Base-by-base conservation (phyloP, 202 grass and related monocot genomes). In the Brachypodium distachyon region DNA sequence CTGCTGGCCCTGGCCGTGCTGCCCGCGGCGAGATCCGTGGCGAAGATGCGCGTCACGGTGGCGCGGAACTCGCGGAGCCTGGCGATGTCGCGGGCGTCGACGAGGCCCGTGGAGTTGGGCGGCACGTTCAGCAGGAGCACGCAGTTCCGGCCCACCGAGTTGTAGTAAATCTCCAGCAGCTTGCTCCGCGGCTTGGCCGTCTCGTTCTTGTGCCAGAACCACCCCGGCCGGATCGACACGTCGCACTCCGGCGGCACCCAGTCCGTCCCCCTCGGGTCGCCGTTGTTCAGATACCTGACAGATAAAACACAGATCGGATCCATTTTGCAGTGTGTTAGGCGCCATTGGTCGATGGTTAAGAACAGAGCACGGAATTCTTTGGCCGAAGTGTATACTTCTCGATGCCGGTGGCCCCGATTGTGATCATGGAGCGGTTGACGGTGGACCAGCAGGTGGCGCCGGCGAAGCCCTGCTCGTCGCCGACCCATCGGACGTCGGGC, bases 191-290 rank as follows among this genome's bases (percentile, higher is more conserved):
- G 82, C 83, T 94, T 98, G 23, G 95, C 95, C 57, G 91, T 88
- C 73, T 98, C 89, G 76, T 94, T 92, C 46, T 36, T 65, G 91
- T 97, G 95, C 95, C 91, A 98, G 86, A 98, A 98, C 95, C 95
- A 94, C 8, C 95, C 91, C 12, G 68, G 77, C 25, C 95, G 86
- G 77, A 98, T 94, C 57, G 95, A 98, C 51, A 98, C 91, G 73
- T 98, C 95, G 54, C 95, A 98, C 85, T 98, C 95, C 52, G 91
- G 80, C 70, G 95, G 91, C 80, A 98, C 87, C 95, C 95, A 98
- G 80, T 92, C 85, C 7, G 26, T 61, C 27, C 95, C 95, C n/a
- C 68, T 44, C n/a, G 76, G 89, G 32, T 98, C 95, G 5, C 91
- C 95, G 11, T 32, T 50, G 80, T 94, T 98, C 73, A 98, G 73